Conservation (phyloP, 345 rosid species). For the Rhizophora mangle region DNA sequence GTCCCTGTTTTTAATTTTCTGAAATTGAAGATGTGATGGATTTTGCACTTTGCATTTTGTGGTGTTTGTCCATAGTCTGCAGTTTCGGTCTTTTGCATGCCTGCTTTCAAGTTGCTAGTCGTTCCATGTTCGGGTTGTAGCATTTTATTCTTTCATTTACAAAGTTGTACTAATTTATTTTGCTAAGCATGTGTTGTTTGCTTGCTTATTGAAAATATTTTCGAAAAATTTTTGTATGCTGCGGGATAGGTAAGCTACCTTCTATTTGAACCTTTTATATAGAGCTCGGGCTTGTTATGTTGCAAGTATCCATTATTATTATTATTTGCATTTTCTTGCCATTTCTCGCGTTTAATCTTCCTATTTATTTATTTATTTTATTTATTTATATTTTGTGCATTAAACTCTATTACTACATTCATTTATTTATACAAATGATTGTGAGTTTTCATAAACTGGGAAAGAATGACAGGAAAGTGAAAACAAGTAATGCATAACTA, state of each 20-base stretch:
- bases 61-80: constrained; percentile 34
- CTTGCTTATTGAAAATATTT: constrained; percentile 30
- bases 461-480: too few relatives aligned
- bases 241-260: constrained; percentile 14
- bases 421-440: too few relatives aligned
- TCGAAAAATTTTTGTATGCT: constrained; percentile 34
- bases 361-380: too few relatives aligned
- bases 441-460: too few relatives aligned
- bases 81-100: constrained; percentile 38
- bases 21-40: constrained; percentile 24
- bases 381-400: too few relatives aligned
- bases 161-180: constrained; percentile 30
- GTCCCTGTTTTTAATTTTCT: constrained; percentile 24
- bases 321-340: background rate
- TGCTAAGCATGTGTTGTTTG: constrained; percentile 28
- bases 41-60: constrained; percentile 30
- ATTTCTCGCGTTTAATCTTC: background rate
- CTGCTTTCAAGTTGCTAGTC: constrained; percentile 37
- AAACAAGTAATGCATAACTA: too few relatives aligned
- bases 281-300: constrained; percentile 23
- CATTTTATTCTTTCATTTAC: constrained; percentile 25
- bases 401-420: too few relatives aligned
- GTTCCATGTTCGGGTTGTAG: constrained; percentile 36
- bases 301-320: background rate
- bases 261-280: constrained; percentile 15